Evolutionary conservation across 1,284 basidiomycete genomes (phyloP), one percentile per base, ranked within the genome.

Genomic region (Hymenochaete sp.): DNA sequence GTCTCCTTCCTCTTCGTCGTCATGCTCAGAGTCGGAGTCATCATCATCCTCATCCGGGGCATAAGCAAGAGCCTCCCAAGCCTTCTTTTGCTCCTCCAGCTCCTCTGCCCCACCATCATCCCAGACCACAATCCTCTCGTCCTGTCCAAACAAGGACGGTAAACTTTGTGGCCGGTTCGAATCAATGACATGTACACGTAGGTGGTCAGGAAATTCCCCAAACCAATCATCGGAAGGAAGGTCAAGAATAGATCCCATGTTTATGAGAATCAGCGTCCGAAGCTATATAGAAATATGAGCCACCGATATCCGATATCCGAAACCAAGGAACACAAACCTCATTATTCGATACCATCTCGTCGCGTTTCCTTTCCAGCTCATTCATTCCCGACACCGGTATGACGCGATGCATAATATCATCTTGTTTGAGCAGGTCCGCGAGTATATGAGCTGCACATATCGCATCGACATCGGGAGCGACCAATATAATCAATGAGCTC

Each of bases 101-200:
- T 69, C 68, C 45, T 78, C 75, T 31, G 81, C 80, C 22, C 77
- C 79, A 5, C 89, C 90, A 57, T 97, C 93, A 52, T 92, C 90
- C 93, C 93, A 96, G 0, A 96, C 73, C 33, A 89, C 65, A 32
- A 92, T 76, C 32, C 76, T 78, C 47, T 75, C 73, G 10, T 79
- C 79, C 24, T 73, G 73, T 5, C 81, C 80, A 61, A 96, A 98
- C 22, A 98, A 67, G 65, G 85, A 97, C 36, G 82, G 75, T 57
- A 98, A 70, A 63, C 95, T 93, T 63, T 89, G 83, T 4, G 96
- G 96, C 29, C 96, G 76, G 43, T 85, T 81, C 6, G 93, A 90
- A 63, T 99, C 96, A 62, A 99, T 88, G 56, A 98, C 80, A 67
- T 99, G 96, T 24, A 93, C 75, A 14, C 75, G 78, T 24, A 83